Conservation (phyloP, 2,329 filamentous ascomycete genomes). For the Zymoseptoria passerinii region DNA sequence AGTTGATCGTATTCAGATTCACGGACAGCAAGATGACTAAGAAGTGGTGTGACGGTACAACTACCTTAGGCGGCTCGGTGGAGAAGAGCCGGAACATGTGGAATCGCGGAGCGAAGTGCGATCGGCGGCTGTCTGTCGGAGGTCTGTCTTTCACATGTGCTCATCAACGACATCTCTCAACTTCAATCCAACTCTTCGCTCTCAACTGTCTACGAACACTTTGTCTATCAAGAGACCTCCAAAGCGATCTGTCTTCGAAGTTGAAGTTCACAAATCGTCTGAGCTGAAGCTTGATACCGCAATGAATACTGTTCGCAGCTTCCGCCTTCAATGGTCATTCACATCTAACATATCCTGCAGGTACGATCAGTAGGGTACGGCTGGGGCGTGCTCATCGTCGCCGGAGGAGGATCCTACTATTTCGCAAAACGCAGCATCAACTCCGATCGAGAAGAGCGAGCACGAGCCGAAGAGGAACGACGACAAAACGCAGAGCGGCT, state of each 20-base stretch:
- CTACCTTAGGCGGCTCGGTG: too few relatives aligned
- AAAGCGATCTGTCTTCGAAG: not conserved
- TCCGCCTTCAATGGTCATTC: not conserved
- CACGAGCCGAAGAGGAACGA: conserved; percentile 61
- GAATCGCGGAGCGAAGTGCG: not conserved
- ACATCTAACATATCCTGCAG: conserved; percentile 2
- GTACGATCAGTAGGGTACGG: conserved; percentile 54
- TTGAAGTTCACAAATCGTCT: not conserved
- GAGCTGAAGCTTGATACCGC: not conserved
- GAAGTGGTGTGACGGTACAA: not conserved
- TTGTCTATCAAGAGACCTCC: not conserved
- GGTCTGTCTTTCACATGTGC: not conserved
- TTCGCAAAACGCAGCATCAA: conserved; percentile 95
- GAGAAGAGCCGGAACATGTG: not conserved
- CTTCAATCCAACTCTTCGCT: not conserved
- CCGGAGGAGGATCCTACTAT: conserved; percentile 86
- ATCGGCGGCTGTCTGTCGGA: not conserved
- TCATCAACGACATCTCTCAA: not conserved
- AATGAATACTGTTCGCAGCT: not conserved
- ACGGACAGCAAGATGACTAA: not conserved
- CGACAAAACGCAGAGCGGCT: conserved; percentile 20
- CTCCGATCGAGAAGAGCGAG: conserved; percentile 67
- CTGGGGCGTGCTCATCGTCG: conserved; percentile 81
- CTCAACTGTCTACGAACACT: not conserved
- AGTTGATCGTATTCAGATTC: not conserved